Evolutionary conservation across 768 basidiomycete genomes (phyloP), one percentile per base, ranked within the genome.

Genomic region (Phylloporus scabripes): DNA sequence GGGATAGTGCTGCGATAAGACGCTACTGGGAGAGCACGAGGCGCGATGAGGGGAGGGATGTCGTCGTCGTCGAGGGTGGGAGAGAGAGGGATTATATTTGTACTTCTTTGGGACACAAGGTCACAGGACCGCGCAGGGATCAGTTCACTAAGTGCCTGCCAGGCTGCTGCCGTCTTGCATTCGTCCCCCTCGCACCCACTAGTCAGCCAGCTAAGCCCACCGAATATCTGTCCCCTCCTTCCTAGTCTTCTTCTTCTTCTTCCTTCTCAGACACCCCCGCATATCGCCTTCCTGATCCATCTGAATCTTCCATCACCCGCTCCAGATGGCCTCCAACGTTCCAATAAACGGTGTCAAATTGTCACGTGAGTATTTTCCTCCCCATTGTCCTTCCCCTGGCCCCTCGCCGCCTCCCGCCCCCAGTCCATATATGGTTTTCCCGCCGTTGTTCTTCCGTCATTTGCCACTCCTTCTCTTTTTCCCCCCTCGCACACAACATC

Each of bases 261-360:
- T 40, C 26, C 20, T 17, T 32, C 45, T 34, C 49, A 44, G 49
- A 21, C 50, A 21, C 8, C 48, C 18, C 32, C 40, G 11, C 24
- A 50, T 11, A 48, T 60, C 61, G 42, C 56, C 42, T 21, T 37
- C 46, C 52, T 48, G 54, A 52, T 52, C 53, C 43, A 43, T 39
- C 48, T 41, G 31, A 46, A 51, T 52, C 59, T 20, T n/a, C 44
- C 38, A 44, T 49, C 42, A 26, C 47, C 45, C 38, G 21, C 31
- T 45, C 41, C 52, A 70, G 67, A 87, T 87, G 85, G 73, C 82
- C 49, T 82, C 80, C 50, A 82, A 86, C 71, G 83, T 77, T 61
- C 87, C 87, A 67, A 87, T 90, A 73, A 90, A 89, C 70, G 87
- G 87, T 61, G 83, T 89, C 71, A 89, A 87, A 77, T 79, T 88